These are phyloP conservation scores for Colletotrichum tropicale DNA, from an alignment of 2,329 filamentous ascomycete genomes.

Conservation along the genomic window DNA sequence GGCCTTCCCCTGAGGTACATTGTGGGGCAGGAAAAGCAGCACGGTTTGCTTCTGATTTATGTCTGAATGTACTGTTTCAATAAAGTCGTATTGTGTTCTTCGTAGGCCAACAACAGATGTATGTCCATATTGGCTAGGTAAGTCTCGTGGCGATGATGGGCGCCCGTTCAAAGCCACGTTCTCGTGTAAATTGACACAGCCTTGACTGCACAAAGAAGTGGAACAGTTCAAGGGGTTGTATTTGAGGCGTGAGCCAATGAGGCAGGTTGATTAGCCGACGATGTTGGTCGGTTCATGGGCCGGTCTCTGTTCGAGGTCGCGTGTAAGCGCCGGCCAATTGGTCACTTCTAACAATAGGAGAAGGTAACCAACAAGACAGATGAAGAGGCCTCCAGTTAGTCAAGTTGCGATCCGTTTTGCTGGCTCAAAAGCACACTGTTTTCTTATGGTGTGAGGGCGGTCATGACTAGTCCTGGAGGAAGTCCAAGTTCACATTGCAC, in stretches of 20 bases:
- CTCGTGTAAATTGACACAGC: no score
- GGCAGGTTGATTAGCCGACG: neutral
- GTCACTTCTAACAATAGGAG: neutral
- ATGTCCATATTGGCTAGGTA: no score
- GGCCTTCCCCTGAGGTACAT: neutral
- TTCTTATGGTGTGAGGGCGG: no score
- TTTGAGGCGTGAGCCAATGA: neutral
- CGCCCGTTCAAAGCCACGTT: no score
- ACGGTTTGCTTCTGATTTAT: neutral
- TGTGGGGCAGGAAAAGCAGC: fast-evolving
- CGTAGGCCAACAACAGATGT: no score
- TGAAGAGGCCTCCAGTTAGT: neutral
- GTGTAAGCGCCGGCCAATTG: neutral
- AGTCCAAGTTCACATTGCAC: no score
- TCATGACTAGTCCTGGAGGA: no score
- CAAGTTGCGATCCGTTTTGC: neutral
- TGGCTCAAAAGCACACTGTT: neutral
- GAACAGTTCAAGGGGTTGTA: no score
- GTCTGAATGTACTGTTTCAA: no score
- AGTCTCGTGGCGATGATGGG: no score
- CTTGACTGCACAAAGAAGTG: no score
- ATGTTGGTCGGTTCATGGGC: neutral
- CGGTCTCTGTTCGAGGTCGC: neutral
- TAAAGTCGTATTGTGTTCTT: no score
- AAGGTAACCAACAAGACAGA: neutral